Base-by-base conservation (phyloP, 441 rosid species). In the Croton setiger region DNA sequence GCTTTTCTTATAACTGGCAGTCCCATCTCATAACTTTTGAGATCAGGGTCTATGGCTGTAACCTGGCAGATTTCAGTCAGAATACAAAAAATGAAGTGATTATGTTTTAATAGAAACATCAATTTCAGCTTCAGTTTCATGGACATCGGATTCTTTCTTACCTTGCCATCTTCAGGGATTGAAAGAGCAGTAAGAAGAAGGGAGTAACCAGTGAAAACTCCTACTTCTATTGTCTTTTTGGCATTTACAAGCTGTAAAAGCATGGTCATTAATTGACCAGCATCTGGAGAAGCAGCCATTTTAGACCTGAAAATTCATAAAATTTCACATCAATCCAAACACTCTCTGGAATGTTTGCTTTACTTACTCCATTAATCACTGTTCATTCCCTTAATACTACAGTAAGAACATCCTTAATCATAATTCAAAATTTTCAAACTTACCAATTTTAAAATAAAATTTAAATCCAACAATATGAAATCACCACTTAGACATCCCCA, bases 161-260 rank as follows among this genome's bases (percentile, higher is more conserved):
- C 98, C 93, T 87, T 82, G 64, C 95, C 98, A 63, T 91, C 95
- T 0, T 91, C 83, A 10, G 97, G 98, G 56, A 93, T 83, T 54
- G 96, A 91, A 57, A 93, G 96, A 67, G 98, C 98, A 1, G 97
- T 89, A 59, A 93, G 90, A 56, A 93, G 83, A 68, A 91, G 95
- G 69, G 98, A 93, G 80, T 89, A 91, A 11, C 97, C 97, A 12
- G 97, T 93, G 87, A 80, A 91, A 60, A 93, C 97, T 4, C 98
- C 97, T 8, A 93, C 84, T 81, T 93, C 97, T 87, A 93, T 48
- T 5, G 53, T 48, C 20, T 48, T 48, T 14, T 48, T 48, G 53
- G 53, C 53, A 48, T 48, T 48, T 89, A 83, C 76, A 13, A 93
- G 80, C 75, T 87, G 87, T 55, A 93, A 77, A 11, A 91, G 82